Conservation (phyloP, 805 yeast species). For the Candida krabiensis region DNA sequence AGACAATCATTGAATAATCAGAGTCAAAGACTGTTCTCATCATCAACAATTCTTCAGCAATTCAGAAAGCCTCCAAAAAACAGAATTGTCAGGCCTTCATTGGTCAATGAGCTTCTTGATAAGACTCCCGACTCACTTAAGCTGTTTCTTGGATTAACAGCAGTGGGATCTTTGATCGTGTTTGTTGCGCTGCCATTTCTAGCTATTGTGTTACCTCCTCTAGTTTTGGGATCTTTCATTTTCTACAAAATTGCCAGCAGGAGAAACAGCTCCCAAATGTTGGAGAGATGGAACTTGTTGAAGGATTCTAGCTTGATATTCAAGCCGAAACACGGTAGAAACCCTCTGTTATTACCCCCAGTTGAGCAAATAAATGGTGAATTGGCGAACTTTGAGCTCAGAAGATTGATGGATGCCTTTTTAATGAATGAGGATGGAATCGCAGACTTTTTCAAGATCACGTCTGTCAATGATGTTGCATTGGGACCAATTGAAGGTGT, state of each 20-base stretch:
- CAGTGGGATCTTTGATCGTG: slow-evolving; percentile 27
- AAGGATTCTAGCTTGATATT: slow-evolving; percentile 26
- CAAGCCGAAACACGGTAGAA: slow-evolving; percentile 15
- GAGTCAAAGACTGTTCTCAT: too few relatives aligned
- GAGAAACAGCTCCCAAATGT: slow-evolving; percentile 15
- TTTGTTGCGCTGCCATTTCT: slow-evolving; percentile 34
- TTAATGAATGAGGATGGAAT: slow-evolving; percentile 31
- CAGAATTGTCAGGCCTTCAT: slow-evolving; percentile 15
- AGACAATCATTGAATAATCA: too few relatives aligned
- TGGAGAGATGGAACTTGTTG: slow-evolving; percentile 24
- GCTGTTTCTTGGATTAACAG: slow-evolving; percentile 24
- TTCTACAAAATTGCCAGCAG: slow-evolving; percentile 14
- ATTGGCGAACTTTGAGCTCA: slow-evolving; percentile 31
- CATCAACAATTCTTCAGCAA: not conserved
- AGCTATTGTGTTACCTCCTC: slow-evolving; percentile 32
- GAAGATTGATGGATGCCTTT: slow-evolving; percentile 32
- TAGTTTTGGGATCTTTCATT: slow-evolving; percentile 27
- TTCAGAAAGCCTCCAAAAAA: slow-evolving; percentile 26
- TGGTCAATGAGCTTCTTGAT: slow-evolving; percentile 18
- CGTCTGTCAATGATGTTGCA: slow-evolving; percentile 25
- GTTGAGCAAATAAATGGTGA: slow-evolving; percentile 29
- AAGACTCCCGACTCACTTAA: slow-evolving; percentile 32
- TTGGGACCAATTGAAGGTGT: slow-evolving; percentile 31
- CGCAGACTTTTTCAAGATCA: slow-evolving; percentile 23
- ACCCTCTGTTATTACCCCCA: slow-evolving; percentile 21